Evolutionary conservation across 208 protist species (phyloP).

Genomic region (Leishmania major): DNA sequence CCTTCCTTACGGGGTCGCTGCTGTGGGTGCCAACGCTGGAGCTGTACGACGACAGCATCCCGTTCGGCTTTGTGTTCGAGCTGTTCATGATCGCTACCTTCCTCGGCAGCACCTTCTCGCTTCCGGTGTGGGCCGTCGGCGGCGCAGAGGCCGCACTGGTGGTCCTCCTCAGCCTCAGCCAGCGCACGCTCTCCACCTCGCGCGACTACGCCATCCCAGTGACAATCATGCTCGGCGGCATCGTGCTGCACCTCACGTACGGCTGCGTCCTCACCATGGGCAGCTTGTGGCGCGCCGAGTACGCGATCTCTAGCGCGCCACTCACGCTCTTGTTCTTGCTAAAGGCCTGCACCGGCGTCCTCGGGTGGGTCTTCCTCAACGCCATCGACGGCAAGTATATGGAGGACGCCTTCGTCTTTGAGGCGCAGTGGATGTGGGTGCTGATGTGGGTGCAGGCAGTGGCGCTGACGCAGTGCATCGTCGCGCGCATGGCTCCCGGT

Average conservation of each 20-base stretch:
- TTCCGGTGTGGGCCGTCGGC: slow-evolving; percentile 20
- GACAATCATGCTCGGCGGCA: slow-evolving; percentile 23
- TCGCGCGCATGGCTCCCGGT: neutral
- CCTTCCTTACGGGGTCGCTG: slow-evolving; percentile 91
- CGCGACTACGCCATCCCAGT: slow-evolving; percentile 28
- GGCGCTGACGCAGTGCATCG: slow-evolving; percentile 25
- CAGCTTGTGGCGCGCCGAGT: slow-evolving; percentile 18
- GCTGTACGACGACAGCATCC: slow-evolving; percentile 37
- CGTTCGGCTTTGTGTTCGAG: slow-evolving; percentile 51
- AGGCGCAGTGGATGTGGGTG: slow-evolving; percentile 18
- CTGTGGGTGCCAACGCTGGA: slow-evolving; percentile 88
- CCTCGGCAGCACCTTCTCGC: slow-evolving; percentile 35
- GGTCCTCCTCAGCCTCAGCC: slow-evolving; percentile 15
- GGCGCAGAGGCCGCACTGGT: slow-evolving; percentile 22
- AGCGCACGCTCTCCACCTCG: slow-evolving; percentile 18
- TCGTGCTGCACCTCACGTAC: slow-evolving; percentile 18
- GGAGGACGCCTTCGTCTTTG: slow-evolving; percentile 23
- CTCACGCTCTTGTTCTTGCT: slow-evolving; percentile 19
- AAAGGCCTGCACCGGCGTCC: slow-evolving; percentile 8
- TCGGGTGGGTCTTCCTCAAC: slow-evolving; percentile 19
- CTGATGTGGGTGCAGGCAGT: slow-evolving; percentile 27
- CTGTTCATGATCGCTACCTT: slow-evolving; percentile 41
- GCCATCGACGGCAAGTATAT: slow-evolving; percentile 19
- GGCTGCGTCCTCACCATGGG: slow-evolving; percentile 6
- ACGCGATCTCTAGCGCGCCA: neutral